Percentiles rank a stretch among this genome's conserved stretches.
These are phyloP conservation scores for Geotrichum klebahnii DNA, from an alignment of 1,139 yeast genomes.

Conservation along the genomic window DNA sequence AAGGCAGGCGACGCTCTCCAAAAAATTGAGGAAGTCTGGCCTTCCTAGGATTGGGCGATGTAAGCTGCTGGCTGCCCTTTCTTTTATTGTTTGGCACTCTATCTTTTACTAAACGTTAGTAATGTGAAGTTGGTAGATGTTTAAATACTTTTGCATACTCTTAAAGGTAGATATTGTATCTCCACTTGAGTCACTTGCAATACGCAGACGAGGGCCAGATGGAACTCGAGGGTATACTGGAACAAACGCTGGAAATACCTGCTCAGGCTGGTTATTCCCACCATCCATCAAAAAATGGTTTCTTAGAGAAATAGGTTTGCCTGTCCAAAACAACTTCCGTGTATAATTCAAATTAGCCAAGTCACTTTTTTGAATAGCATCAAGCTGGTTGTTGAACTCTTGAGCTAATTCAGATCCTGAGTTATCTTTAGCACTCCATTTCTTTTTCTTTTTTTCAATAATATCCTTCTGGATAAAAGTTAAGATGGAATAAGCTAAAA, in stretches of 20 bases:
- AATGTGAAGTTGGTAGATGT: too few relatives aligned
- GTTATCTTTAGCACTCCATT: conserved; percentile 2
- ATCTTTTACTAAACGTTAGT: too few relatives aligned
- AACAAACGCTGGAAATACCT: not conserved
- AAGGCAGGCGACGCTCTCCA: not conserved
- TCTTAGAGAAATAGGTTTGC: conserved; percentile 2
- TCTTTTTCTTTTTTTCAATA: not conserved
- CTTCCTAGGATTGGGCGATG: not conserved
- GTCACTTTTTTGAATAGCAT: not conserved
- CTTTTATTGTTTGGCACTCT: too few relatives aligned
- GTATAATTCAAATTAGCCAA: not conserved
- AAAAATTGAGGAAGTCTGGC: not conserved
- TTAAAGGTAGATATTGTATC: too few relatives aligned
- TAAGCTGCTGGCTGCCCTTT: conserved; percentile 3
- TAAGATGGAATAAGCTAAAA: not conserved
- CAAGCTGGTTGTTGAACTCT: not conserved
- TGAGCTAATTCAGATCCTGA: not conserved
- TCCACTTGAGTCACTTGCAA: too few relatives aligned
- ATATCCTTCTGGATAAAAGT: not conserved
- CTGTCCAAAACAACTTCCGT: conserved; percentile 1
- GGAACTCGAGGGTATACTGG: too few relatives aligned
- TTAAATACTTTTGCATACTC: too few relatives aligned
- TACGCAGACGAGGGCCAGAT: too few relatives aligned
- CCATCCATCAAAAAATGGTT: not conserved
- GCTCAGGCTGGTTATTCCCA: not conserved